Evolutionary conservation across 108 stramenopile species (phyloP).

Genomic region (Stephanodiscus minutulus): DNA sequence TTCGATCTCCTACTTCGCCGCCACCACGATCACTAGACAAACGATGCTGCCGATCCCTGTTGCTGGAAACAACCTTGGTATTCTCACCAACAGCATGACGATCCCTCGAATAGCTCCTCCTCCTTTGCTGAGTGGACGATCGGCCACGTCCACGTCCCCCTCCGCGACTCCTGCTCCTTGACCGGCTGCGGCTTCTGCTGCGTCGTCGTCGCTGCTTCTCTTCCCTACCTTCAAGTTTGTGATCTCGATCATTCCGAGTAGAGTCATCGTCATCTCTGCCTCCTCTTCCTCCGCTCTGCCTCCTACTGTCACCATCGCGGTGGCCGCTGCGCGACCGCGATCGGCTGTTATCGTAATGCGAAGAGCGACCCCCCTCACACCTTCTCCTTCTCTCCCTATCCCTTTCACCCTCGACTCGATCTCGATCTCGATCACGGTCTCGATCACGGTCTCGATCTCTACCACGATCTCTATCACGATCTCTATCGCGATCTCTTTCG

Average conservation of each 20-base stretch:
- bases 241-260: not conserved
- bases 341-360: not conserved
- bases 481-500: not conserved
- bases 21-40: conserved; percentile 8
- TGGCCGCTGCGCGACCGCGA: not conserved
- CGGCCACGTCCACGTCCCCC: conserved; percentile 3
- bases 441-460: not conserved
- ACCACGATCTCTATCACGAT: no score
- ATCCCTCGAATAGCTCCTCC: conserved; percentile 2
- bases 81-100: not conserved
- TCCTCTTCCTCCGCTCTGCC: conserved; percentile 1
- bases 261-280: not conserved
- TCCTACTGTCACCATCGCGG: not conserved
- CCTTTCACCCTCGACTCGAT: not conserved
- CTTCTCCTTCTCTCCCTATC: not conserved
- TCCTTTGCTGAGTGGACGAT: not conserved
- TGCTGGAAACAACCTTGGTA: not conserved
- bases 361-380: not conserved
- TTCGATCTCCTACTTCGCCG: not conserved
- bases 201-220: not conserved
- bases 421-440: not conserved
- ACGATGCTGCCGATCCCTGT: not conserved
- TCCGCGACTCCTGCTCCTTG: conserved; percentile 5
- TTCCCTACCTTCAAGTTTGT: conserved; percentile 3
- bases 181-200: conserved; percentile 3